These are phyloP conservation scores for Yarrowia deformans DNA, from an alignment of 805 yeast genomes.

Conservation along the genomic window DNA sequence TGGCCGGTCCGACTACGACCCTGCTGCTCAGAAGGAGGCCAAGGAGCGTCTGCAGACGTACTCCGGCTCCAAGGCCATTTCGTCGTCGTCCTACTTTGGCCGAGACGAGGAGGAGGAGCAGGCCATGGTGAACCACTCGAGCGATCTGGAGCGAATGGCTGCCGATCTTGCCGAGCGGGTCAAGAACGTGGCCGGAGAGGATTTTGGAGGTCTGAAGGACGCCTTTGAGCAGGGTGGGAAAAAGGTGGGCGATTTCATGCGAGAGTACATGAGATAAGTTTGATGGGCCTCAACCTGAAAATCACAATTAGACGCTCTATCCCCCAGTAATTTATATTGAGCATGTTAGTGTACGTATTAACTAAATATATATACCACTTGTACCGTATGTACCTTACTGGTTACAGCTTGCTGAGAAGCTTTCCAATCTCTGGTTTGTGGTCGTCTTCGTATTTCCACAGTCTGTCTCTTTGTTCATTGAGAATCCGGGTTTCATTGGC, in stretches of 20 bases:
- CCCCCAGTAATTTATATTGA: conserved; percentile 38
- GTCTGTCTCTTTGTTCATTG: conserved; percentile 13
- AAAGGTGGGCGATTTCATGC: conserved; percentile 80
- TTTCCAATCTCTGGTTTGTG: not conserved
- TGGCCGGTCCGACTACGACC: conserved; percentile 86
- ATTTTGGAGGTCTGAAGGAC: conserved; percentile 84
- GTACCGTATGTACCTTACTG: not conserved
- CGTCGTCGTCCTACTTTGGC: conserved; percentile 92
- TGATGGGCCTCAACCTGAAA: conserved; percentile 2
- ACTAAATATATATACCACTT: conserved; percentile 10
- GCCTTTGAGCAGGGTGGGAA: conserved; percentile 94
- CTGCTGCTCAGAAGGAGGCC: conserved; percentile 80
- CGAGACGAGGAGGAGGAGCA: conserved; percentile 66
- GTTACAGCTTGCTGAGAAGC: conserved; percentile 1
- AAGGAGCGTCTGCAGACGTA: conserved; percentile 78
- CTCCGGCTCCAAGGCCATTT: conserved; percentile 86
- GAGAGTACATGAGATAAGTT: conserved; percentile 73
- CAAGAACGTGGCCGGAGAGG: conserved; percentile 82
- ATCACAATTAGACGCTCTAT: conserved; percentile 30
- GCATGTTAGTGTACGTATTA: conserved; percentile 30
- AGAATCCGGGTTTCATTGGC: not conserved
- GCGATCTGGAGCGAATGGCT: conserved; percentile 60
- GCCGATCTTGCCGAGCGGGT: conserved; percentile 72
- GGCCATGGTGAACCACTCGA: conserved; percentile 46
- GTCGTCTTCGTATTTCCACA: conserved; percentile 34